Evolutionary conservation across 805 yeast genomes (phyloP).

Genomic region (Schwanniomyces polymorphus): DNA sequence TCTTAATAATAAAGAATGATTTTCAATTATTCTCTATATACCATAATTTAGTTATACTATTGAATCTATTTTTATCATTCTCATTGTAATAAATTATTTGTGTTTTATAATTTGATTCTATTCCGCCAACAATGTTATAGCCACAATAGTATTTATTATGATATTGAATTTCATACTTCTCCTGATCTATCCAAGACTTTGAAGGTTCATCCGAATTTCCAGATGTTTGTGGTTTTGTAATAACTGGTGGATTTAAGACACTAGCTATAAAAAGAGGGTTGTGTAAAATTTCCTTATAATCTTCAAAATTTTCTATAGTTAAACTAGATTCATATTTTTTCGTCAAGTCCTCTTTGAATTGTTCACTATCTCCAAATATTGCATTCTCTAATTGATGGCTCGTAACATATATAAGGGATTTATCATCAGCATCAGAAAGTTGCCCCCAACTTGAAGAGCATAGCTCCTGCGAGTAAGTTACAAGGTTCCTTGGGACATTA

Average conservation of each 20-base stretch:
- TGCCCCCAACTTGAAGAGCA: slow-evolving; percentile 42
- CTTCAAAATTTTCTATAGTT: slow-evolving; percentile 1
- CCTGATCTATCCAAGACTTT: slow-evolving; percentile 22
- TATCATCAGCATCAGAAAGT: slow-evolving; percentile 21
- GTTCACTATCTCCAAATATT: slow-evolving; percentile 13
- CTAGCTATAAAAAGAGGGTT: slow-evolving; percentile 23
- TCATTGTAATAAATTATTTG: slow-evolving; percentile 13
- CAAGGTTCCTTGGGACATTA: slow-evolving; percentile 16
- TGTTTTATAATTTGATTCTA: slow-evolving; percentile 17
- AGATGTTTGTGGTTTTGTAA: slow-evolving; percentile 12
- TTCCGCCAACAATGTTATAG: slow-evolving; percentile 30
- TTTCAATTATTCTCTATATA: slow-evolving; percentile 2
- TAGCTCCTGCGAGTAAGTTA: slow-evolving; percentile 25
- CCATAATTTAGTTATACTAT: slow-evolving; percentile 27
- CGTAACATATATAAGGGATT: slow-evolving; percentile 27
- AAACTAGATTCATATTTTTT: background rate
- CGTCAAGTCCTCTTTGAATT: background rate
- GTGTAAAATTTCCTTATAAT: slow-evolving; percentile 8
- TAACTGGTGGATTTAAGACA: slow-evolving; percentile 24
- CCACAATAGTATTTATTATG: slow-evolving; percentile 32
- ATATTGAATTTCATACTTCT: slow-evolving; percentile 11
- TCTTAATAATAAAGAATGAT: too few species aligned
- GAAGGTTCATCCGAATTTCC: slow-evolving; percentile 24
- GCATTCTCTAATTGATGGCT: slow-evolving; percentile 36
- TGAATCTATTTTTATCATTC: slow-evolving; percentile 10